These are phyloP conservation scores for Penicillium crystallinum DNA, from an alignment of 495 filamentous ascomycete species.

Conservation along the genomic window DNA sequence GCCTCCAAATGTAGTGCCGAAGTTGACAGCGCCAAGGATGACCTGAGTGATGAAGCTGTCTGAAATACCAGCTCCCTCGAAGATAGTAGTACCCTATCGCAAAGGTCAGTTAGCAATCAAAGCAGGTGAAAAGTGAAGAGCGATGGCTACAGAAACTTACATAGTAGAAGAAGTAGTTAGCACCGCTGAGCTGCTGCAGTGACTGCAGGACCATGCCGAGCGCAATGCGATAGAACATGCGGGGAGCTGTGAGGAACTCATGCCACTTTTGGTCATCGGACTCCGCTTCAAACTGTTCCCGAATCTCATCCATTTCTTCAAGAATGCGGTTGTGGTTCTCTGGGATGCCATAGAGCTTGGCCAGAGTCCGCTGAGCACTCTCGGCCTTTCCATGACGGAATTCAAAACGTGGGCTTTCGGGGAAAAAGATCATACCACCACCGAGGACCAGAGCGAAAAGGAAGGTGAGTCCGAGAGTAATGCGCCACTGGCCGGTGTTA, in stretches of 20 bases:
- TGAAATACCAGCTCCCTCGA: conserved; percentile 61
- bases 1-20: conserved; percentile 64
- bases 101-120: not conserved
- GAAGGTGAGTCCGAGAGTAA: conserved; percentile 73
- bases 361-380: conserved; percentile 60
- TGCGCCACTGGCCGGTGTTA: conserved; percentile 61
- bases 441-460: conserved; percentile 69
- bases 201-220: conserved; percentile 66
- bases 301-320: conserved; percentile 61
- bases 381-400: conserved; percentile 61
- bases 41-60: conserved; percentile 69
- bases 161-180: conserved; percentile 78
- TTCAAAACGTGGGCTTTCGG: conserved; percentile 65
- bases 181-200: conserved; percentile 63
- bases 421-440: conserved; percentile 65
- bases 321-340: conserved; percentile 58
- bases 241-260: conserved; percentile 63
- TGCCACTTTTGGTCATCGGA: conserved; percentile 55
- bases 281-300: conserved; percentile 54
- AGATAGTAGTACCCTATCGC: conserved; percentile 70
- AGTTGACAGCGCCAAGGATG: conserved; percentile 71
- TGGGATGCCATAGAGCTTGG: conserved; percentile 65
- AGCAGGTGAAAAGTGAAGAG: not conserved
- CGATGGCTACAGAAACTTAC: conserved; percentile 41
- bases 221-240: conserved; percentile 66